These are phyloP conservation scores for Rhizophora apiculata DNA, from an alignment of 345 rosid genomes.

Conservation along the genomic window DNA sequence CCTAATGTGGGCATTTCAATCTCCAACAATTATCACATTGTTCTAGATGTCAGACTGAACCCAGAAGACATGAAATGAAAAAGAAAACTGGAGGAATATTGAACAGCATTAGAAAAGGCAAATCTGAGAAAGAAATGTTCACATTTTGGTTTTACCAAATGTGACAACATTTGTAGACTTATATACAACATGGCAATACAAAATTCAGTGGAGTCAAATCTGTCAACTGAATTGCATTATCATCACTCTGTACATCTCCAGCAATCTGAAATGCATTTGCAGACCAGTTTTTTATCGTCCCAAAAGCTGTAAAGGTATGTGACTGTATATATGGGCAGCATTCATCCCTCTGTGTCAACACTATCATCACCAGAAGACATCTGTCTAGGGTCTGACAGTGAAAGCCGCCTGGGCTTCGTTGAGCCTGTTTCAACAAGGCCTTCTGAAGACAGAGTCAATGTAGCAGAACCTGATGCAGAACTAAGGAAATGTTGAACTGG, in stretches of 20 bases:
- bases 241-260: slow-evolving; percentile 55
- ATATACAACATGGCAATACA: slow-evolving; percentile 43
- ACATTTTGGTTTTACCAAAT: slow-evolving; percentile 46
- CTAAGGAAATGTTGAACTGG: slow-evolving; percentile 46
- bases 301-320: slow-evolving; percentile 24
- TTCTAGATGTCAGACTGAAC: slow-evolving; percentile 12
- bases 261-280: slow-evolving; percentile 52
- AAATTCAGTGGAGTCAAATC: slow-evolving; percentile 33
- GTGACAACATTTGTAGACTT: slow-evolving; percentile 35
- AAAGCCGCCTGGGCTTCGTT: slow-evolving; percentile 56
- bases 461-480: slow-evolving; percentile 58
- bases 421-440: slow-evolving; percentile 66
- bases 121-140: slow-evolving; percentile 35
- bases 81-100: slow-evolving; percentile 16
- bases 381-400: slow-evolving; percentile 79
- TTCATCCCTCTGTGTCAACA: slow-evolving; percentile 63
- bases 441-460: slow-evolving; percentile 50
- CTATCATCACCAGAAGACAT: slow-evolving; percentile 66
- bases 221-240: slow-evolving; percentile 40
- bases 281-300: slow-evolving; percentile 37
- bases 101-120: slow-evolving; percentile 16
- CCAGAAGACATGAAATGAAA: slow-evolving; percentile 13
- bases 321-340: slow-evolving; percentile 23
- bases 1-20: background rate
- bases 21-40: background rate